Evolutionary conservation across 2,329 filamentous ascomycete genomes (phyloP), one percentile per base, ranked within the genome.

Genomic region (Lithohypha guttulata): DNA sequence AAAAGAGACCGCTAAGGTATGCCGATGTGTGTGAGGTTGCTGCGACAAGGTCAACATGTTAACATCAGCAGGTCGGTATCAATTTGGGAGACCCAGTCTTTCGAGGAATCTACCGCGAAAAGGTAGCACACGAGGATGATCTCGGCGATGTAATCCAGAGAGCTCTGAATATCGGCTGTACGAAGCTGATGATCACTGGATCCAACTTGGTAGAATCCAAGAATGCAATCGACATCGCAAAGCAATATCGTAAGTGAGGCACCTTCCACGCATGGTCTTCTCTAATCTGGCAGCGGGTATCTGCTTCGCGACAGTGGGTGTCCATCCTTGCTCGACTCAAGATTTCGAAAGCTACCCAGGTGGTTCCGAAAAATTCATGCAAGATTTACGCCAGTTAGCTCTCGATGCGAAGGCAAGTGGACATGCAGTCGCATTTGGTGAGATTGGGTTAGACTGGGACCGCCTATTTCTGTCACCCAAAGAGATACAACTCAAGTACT

Each of bases 391-490:
- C 30, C 55, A 63, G 5, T 65, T 95, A 2, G 75, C 87, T 3
- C 55, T 71, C 2, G 62, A 75, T 23, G 73, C 76, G 1, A 75
- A 75, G 50, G 57, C 60, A 34, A 57, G 59, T 8, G 71, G 73
- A 0, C 70, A 83, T 27, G 79, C 84, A 1, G 72, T 75, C 5
- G 89, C 91, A 5, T 86, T 95, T 57, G 91, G 91, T 34, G 91
- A 98, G 61, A 85, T 98, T 46, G 91, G 91, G 2, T 79, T 98
- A 3, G 91, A 98, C 63, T 98, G 96, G 57, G 91, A 98, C 63
- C 77, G 91, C 2, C 66, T 98, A 23, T 82, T 84, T 53, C 79
- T 87, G 53, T 86, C 83, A 54, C 75, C 79, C 26, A 83, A 79
- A 53, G 77, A 79, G 17, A 73, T 80, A 11, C 91, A 98, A 60